phyloP scores from a whole-genome alignment of 441 rosid genomes.

The Adansonia grandidieri region DNA sequence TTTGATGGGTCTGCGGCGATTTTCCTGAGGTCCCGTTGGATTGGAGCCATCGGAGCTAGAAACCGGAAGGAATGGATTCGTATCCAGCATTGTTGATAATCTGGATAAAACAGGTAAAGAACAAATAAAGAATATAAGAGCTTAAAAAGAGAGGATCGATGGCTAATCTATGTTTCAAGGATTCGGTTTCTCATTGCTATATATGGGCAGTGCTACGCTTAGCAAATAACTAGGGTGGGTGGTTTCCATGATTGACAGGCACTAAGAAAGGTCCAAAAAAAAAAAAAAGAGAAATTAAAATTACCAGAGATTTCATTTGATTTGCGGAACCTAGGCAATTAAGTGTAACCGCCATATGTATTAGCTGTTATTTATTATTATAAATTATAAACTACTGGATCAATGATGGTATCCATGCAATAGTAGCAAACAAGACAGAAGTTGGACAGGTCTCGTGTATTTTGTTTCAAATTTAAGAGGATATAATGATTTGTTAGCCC shows the following conservation, averaged over 20 bases:
- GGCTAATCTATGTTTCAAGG: not conserved
- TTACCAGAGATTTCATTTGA: not conserved
- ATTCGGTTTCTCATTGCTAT: not conserved
- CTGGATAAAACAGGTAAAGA: not conserved
- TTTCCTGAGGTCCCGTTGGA: not conserved
- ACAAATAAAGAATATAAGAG: not conserved
- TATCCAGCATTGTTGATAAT: slow-evolving; percentile 26
- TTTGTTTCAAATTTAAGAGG: not conserved
- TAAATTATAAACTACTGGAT: not conserved
- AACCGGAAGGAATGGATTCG: slow-evolving; percentile 25
- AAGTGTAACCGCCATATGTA: not conserved
- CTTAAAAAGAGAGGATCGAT: not conserved
- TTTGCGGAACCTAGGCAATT: not conserved
- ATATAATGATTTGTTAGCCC: not conserved
- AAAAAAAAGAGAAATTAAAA: not conserved
- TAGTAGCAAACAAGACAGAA: slow-evolving; percentile 1
- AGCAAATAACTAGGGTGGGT: not conserved
- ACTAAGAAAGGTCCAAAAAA: not conserved
- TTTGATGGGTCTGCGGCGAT: slow-evolving; percentile 34
- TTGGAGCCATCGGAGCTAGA: slow-evolving; percentile 30
- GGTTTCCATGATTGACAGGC: not conserved
- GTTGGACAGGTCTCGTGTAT: slow-evolving; percentile 10
- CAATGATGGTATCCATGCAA: not conserved
- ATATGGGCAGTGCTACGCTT: slow-evolving; percentile 1
- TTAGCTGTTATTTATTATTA: not conserved